Percentiles rank a stretch among this genome's conserved stretches.
These are phyloP conservation scores for Wickerhamiella musiphila DNA, from an alignment of 805 yeast species.

Conservation along the genomic window DNA sequence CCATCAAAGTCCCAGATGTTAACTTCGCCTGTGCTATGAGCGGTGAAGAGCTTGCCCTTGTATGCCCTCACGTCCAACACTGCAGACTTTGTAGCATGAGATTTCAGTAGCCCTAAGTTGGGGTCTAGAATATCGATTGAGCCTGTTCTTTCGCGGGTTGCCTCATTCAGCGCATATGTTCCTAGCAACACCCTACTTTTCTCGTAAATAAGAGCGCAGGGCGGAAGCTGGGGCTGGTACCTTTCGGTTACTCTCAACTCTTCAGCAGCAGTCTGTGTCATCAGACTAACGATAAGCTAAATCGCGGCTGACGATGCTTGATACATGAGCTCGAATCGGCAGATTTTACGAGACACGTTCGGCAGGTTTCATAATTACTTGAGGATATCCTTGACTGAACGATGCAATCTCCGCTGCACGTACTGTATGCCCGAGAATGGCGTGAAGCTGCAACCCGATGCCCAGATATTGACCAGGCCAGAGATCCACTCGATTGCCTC, in stretches of 20 bases:
- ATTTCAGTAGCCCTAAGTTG: conserved; percentile 7
- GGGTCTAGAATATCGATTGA: conserved; percentile 29
- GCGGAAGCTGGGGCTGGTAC: conserved; percentile 45
- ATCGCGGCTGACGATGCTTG: no score
- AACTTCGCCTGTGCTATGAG: conserved; percentile 69
- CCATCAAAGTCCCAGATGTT: conserved; percentile 39
- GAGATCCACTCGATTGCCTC: conserved; percentile 29
- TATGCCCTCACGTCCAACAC: conserved; percentile 60
- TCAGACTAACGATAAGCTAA: no score
- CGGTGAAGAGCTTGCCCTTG: conserved; percentile 25
- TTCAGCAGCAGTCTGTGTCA: no score
- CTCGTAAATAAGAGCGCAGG: conserved; percentile 61
- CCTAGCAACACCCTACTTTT: conserved; percentile 45
- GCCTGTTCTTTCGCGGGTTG: conserved; percentile 47
- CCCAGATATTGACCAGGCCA: conserved; percentile 25
- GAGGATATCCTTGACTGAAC: conserved; percentile 34
- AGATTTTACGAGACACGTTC: conserved; percentile 26
- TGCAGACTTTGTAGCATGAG: conserved; percentile 24
- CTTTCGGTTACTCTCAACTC: not conserved
- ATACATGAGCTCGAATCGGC: no score
- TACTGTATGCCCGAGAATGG: conserved; percentile 47
- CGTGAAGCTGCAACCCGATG: conserved; percentile 29
- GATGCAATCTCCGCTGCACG: conserved; percentile 29
- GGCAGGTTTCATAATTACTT: conserved; percentile 32
- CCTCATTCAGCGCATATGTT: conserved; percentile 57